Evolutionary conservation across 306 rosid genomes (phyloP), one percentile per base, ranked within the genome.

Genomic region (Vigna mungo): DNA sequence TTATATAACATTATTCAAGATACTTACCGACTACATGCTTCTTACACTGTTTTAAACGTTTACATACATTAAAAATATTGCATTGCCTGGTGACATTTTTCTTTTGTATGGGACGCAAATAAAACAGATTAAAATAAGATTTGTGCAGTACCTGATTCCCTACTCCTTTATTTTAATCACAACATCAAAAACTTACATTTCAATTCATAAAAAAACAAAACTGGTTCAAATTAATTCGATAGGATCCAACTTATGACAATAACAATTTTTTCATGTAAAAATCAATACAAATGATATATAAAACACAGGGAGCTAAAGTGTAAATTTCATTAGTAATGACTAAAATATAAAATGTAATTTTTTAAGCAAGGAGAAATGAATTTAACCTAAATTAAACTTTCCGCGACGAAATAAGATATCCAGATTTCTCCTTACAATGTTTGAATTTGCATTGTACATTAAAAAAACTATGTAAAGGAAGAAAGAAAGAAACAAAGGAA

Each of bases 401-500:
- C 64, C 5, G 52, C 60, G 56, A 56, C 60, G 32, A 52, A 67
- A 79, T 44, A 72, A 58, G 61, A 68, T 44, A 68, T 61, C 58
- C 59, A 69, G 75, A 75, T 62, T 61, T 62, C 75, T 66, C 78
- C 75, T 70, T 9, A 48, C 64, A 46, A 73, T 55, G 78, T 53
- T 75, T 64, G 75, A 75, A 63, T 70, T 61, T 27, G 69, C 78
- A 62, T 84, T 63, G 71, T 75, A 63, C 87, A 80, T 25, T 15
- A 13, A 47, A 55, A 81, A 48, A 49, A 17, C 59, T 58, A 60
- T 27, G 0, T 37, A 18, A 75, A 48, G 53, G 8, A 43, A 60
- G 9, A 71, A 56, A 52, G 2, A 44, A 48, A 44, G 61, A 60
- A 71, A 20, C 2, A 48, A 43, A 10, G 36, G 44, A 46, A 9